phyloP scores from a whole-genome alignment of 2,329 filamentous ascomycete genomes.

The Monosporascus cannonballus region DNA sequence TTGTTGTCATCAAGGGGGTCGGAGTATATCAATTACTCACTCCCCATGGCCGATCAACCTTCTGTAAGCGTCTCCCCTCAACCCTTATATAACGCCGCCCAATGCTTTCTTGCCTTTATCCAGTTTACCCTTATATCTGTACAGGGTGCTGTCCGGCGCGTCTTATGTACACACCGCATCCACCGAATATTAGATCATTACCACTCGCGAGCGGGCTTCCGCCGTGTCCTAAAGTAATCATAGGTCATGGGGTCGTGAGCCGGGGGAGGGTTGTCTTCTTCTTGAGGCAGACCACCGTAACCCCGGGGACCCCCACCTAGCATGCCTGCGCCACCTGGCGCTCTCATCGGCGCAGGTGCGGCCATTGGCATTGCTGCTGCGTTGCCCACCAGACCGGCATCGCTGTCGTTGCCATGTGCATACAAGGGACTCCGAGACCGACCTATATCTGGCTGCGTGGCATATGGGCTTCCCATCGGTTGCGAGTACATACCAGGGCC shows the following conservation, averaged over 20 bases:
- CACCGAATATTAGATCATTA: background rate
- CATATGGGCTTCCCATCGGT: slow-evolving; percentile 18
- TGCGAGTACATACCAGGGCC: slow-evolving; percentile 20
- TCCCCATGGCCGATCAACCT: too few species aligned
- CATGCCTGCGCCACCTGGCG: slow-evolving; percentile 34
- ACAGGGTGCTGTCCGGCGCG: background rate
- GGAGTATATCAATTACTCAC: too few species aligned
- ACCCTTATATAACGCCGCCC: background rate
- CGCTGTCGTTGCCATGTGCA: slow-evolving; percentile 45
- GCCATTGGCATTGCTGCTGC: slow-evolving; percentile 47
- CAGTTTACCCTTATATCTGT: background rate
- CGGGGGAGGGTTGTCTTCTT: slow-evolving; percentile 31
- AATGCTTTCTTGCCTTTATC: background rate
- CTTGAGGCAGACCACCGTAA: slow-evolving; percentile 55
- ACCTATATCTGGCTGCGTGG: slow-evolving; percentile 19
- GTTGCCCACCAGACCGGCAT: slow-evolving; percentile 44
- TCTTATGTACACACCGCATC: background rate
- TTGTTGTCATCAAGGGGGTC: too few species aligned
- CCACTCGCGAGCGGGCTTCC: background rate
- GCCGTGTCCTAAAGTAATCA: slow-evolving; percentile 45
- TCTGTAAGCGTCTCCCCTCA: too few species aligned
- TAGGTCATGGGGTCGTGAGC: slow-evolving; percentile 43
- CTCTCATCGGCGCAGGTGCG: slow-evolving; percentile 21
- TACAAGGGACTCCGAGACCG: slow-evolving; percentile 44
- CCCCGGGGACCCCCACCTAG: slow-evolving; percentile 53